A percentile compares a stretch with the other conserved stretches of the same genome.
Evolutionary conservation across 2,329 filamentous ascomycete species (phyloP).

Genomic region (Aspergillus brunneoviolaceus): DNA sequence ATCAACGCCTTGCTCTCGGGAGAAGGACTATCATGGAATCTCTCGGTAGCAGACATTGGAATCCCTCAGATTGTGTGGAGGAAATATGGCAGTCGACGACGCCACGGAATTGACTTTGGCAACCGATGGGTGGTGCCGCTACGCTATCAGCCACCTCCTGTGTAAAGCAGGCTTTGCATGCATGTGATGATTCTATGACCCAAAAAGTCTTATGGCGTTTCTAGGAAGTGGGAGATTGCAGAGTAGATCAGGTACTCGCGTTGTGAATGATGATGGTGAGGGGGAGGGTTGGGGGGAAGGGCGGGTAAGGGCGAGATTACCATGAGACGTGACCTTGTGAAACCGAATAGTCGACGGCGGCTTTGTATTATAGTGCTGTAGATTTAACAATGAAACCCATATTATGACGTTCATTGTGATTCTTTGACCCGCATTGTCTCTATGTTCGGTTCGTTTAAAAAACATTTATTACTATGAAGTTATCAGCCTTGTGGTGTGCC

Average conservation of each 20-base stretch:
- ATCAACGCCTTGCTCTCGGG: slow-evolving; percentile 70
- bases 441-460: too few species aligned
- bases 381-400: background rate
- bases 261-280: background rate
- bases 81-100: slow-evolving; percentile 75
- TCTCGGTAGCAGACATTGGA: slow-evolving; percentile 85
- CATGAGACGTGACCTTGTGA: background rate
- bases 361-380: background rate
- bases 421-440: too few species aligned
- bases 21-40: slow-evolving; percentile 63
- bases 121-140: slow-evolving; percentile 80
- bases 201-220: slow-evolving; percentile 12
- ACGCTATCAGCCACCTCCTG: slow-evolving; percentile 40
- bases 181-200: slow-evolving; percentile 16
- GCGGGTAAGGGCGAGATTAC: too few species aligned
- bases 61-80: slow-evolving; percentile 80
- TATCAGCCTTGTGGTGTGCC: too few species aligned
- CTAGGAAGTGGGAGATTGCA: background rate
- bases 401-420: background rate
- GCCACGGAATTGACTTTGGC: slow-evolving; percentile 85
- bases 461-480: too few species aligned
- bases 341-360: background rate
- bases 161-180: slow-evolving; percentile 19
- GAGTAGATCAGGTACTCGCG: background rate
- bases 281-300: too few species aligned